Percentiles rank a stretch among this genome's conserved stretches.
Conservation (phyloP, 257 asterid species). For the Primulina huaijiensis region DNA sequence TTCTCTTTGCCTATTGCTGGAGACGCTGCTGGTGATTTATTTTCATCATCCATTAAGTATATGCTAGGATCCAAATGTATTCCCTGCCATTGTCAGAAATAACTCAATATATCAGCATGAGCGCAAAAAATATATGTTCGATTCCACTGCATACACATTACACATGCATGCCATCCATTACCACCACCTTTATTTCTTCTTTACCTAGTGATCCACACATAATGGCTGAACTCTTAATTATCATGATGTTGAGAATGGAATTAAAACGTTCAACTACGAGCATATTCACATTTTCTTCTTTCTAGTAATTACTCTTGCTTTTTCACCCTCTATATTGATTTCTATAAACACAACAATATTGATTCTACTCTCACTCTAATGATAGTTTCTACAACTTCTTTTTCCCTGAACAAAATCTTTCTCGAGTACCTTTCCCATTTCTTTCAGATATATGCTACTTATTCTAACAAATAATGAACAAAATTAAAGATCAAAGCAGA, state of each 20-base stretch:
- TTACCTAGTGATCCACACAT: background rate
- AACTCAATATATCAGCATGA: conserved; percentile 17
- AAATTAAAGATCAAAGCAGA: background rate
- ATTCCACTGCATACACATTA: conserved; percentile 10
- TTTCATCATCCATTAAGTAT: conserved; percentile 90
- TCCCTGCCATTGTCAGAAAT: conserved; percentile 56
- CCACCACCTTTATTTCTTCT: background rate
- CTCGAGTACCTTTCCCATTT: background rate
- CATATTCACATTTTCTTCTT: too few species aligned
- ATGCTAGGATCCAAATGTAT: conserved; percentile 98
- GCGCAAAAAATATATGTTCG: background rate
- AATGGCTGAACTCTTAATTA: background rate
- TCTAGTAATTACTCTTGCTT: background rate
- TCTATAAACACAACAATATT: background rate
- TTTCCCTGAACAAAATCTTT: background rate
- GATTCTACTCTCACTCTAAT: background rate
- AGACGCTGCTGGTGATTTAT: conserved; percentile 41
- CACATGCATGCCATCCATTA: background rate
- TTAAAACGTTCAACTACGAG: background rate
- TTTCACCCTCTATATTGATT: background rate
- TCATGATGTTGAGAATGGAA: background rate
- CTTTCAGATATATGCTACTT: background rate
- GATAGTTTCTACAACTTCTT: background rate
- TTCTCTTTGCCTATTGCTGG: conserved; percentile 53
- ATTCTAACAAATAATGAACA: background rate